These are phyloP conservation scores for Colletotrichum neosansevieriae DNA, from an alignment of 2,329 filamentous ascomycete genomes.

Conservation along the genomic window DNA sequence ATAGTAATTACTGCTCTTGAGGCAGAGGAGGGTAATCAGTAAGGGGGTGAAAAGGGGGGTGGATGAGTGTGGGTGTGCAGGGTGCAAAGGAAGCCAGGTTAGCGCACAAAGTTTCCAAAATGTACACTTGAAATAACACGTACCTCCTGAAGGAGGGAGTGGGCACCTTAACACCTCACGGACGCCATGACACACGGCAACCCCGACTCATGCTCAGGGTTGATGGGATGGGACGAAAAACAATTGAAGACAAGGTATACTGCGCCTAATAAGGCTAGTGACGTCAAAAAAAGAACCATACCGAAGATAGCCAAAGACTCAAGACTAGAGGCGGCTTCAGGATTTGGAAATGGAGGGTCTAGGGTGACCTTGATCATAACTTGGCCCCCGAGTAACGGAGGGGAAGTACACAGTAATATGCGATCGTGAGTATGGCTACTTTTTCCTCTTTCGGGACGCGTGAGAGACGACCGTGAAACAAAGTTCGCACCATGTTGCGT, in stretches of 20 bases:
- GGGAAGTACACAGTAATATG: not conserved
- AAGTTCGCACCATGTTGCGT: constrained; percentile 4
- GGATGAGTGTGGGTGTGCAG: too few relatives aligned
- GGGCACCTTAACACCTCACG: not conserved
- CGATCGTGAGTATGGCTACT: not conserved
- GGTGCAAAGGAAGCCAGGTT: too few relatives aligned
- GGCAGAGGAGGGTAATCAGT: too few relatives aligned
- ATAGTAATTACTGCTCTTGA: too few relatives aligned
- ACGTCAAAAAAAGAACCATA: constrained; percentile 18
- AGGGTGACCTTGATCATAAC: not conserved
- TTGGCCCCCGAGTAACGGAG: not conserved
- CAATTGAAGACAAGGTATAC: not conserved
- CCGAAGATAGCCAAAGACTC: not conserved
- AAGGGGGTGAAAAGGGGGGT: too few relatives aligned
- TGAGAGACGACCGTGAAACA: not conserved
- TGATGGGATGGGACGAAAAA: not conserved
- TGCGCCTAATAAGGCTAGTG: constrained; percentile 22
- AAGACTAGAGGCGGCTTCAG: constrained; percentile 22
- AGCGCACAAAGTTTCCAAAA: too few relatives aligned
- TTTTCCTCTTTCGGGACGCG: not conserved
- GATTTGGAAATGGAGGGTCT: not conserved
- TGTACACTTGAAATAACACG: too few relatives aligned
- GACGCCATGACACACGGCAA: constrained; percentile 24
- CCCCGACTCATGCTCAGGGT: constrained; percentile 23
- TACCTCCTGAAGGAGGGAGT: too few relatives aligned